Conservation (phyloP, 176 grass and related monocot genomes). For the Bolboschoenus planiculmis region DNA sequence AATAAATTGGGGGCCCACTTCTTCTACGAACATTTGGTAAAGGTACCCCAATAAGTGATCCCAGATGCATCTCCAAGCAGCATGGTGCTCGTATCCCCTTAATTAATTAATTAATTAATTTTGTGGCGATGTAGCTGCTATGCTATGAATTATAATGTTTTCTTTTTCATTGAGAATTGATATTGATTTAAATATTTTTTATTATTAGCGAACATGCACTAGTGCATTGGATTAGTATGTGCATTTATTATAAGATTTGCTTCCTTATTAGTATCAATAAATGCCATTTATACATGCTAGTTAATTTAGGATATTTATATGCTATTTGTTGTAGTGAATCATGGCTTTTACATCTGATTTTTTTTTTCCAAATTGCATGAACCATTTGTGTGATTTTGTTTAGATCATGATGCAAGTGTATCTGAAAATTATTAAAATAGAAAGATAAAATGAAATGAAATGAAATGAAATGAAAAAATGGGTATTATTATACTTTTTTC, state of each 20-base stretch:
- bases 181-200: not conserved
- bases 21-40: not conserved
- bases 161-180: not conserved
- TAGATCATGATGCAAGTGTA: too few relatives aligned
- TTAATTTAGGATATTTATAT: not conserved
- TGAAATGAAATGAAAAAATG: too few relatives aligned
- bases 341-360: too few relatives aligned
- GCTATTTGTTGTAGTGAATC: too few relatives aligned
- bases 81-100: not conserved
- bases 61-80: not conserved
- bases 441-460: too few relatives aligned
- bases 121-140: not conserved
- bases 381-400: too few relatives aligned
- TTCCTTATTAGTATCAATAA: not conserved
- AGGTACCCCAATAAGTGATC: not conserved
- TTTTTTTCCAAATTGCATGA: too few relatives aligned
- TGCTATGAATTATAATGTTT: not conserved
- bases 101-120: not conserved
- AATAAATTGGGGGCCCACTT: slow-evolving; percentile 5
- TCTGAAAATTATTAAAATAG: too few relatives aligned
- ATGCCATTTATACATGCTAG: not conserved
- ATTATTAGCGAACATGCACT: not conserved
- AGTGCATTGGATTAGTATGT: not conserved
- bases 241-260: not conserved
- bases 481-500: too few relatives aligned